phyloP scores from a whole-genome alignment of 2,329 filamentous ascomycete genomes.

The Mycocentrospora acerina region DNA sequence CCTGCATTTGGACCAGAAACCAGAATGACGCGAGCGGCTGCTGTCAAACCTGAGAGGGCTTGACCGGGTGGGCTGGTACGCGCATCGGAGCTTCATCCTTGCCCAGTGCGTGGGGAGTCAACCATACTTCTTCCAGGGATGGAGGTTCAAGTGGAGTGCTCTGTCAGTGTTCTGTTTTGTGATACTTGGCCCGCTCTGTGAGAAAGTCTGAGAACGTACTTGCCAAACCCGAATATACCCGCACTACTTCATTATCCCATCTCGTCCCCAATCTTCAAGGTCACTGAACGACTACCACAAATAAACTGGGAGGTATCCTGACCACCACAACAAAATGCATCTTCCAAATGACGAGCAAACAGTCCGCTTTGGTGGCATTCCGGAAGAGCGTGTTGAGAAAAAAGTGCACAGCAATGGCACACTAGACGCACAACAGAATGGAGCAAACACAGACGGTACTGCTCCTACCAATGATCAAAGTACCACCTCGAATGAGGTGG shows the following conservation, averaged over 20 bases:
- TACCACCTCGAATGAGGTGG: constrained; percentile 16
- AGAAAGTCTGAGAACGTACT: constrained; percentile 16
- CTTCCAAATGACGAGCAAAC: constrained; percentile 18
- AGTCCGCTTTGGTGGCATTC: constrained; percentile 15
- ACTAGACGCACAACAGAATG: constrained; percentile 6
- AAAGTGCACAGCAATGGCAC: constrained; percentile 14
- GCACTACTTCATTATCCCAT: constrained; percentile 3
- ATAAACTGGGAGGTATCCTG: constrained; percentile 1
- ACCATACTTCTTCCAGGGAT: constrained; percentile 11
- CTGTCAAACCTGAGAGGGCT: constrained; percentile 9
- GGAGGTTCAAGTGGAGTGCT: constrained; percentile 12
- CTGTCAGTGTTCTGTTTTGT: constrained; percentile 8
- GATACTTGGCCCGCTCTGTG: constrained; percentile 26
- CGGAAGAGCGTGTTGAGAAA: constrained; percentile 15
- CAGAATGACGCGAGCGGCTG: constrained; percentile 22
- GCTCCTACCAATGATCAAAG: constrained; percentile 3
- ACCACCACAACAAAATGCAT: constrained; percentile 19
- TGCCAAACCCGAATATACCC: constrained; percentile 8
- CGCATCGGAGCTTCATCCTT: constrained; percentile 13
- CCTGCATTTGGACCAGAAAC: constrained; percentile 8
- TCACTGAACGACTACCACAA: constrained; percentile 1
- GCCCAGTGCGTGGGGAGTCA: constrained; percentile 14
- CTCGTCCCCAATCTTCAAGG: too few species aligned
- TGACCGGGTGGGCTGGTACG: constrained; percentile 7
- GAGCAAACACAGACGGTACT: constrained; percentile 3